Base-by-base conservation (phyloP, 83 land plant species). In the Thuja plicata region DNA sequence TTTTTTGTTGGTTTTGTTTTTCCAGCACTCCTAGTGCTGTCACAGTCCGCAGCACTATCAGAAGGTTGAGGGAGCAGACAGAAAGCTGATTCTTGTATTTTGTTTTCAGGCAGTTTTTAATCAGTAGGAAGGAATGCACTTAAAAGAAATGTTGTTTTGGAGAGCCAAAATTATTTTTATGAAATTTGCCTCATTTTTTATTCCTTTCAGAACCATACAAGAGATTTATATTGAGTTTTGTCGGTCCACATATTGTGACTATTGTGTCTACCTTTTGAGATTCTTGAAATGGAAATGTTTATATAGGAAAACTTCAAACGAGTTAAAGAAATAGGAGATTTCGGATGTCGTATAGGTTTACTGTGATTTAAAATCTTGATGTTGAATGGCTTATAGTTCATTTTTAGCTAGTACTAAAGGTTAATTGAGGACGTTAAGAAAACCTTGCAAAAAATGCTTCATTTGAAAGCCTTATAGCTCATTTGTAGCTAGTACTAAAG, bases 11-110 rank as follows among this genome's bases (percentile, higher is more conserved):
- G 87, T 40, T 17, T 35, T 40, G 48, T 86, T 88, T 78, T 80
- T 83, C 71, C 93, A 96, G 97, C 88, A 96, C 98, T 90, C 97
- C 98, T 15, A 93, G 95, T 91, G 96, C 98, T 77, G 98, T 96
- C 46, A 96, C 98, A 21, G 98, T 96, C 60, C 94, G 98, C 90
- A 96, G 98, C 87, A 96, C 98, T 7, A 96, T 96, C 87, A 77
- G 98, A 52, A 92, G 98, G 87, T 85, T 96, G 95, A 93, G 98
- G 91, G 98, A 96, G 94, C 97, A 95, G 87, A 92, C 94, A 35
- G 98, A 96, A 90, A 88, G 87, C 27, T 92, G 87, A 81, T 43
- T 9, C 32, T 83, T 83, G 30, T 21, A 9, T 38, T 16, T 80
- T 80, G n/a, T 46, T 12, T 45, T 45, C 32, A 0, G 30, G 48